Evolutionary conservation across 1,284 basidiomycete species (phyloP), one percentile per base, ranked within the genome.

Genomic region (Cerrena zonata): DNA sequence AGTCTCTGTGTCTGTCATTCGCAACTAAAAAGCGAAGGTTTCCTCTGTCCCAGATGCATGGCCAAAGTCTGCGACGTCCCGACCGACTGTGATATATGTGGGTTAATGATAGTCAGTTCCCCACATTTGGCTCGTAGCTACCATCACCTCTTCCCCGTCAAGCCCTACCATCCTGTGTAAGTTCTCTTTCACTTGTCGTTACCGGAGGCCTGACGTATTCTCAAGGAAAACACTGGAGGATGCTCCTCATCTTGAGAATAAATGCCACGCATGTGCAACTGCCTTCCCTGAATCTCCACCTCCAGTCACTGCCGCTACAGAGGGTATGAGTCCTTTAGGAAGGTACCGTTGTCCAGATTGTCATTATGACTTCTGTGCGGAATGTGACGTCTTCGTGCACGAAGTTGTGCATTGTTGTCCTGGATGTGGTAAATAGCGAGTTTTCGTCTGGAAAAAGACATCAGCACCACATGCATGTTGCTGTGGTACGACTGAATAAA

Each of bases 71-170:
- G 95, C 75, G 94, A 99, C 62, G 93, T 98, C 2, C 95, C 95
- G 36, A 99, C 95, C 4, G 96, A 99, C 65, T 99, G 95, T 65
- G 90, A 95, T 61, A 87, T 98, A 25, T 99, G 95, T 63, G 92
- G 93, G 2, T 75, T 99, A 57, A 97, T 98, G 82, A 91, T 99
- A 56, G 95, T 99, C 56, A 94, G 91, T 71, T 92, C 91, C 50
- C 95, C 96, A 4, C 96, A 99, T 72, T 76, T 99, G 44, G 95
- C 95, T 21, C 76, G 95, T 57, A 96, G 93, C 63, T 96, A 95
- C 67, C 90, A 94, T 61, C 94, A 95, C 65, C 68, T 96, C 34
- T 96, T 96, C 65, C 93, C 94, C 0, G 93, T 94, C 23, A 84
- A 84, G 60, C 76, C 85, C 7, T 95, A 88, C 67, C 69, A 77